These are phyloP conservation scores for Pisolithus albus DNA, from an alignment of 768 basidiomycete genomes.

Conservation along the genomic window DNA sequence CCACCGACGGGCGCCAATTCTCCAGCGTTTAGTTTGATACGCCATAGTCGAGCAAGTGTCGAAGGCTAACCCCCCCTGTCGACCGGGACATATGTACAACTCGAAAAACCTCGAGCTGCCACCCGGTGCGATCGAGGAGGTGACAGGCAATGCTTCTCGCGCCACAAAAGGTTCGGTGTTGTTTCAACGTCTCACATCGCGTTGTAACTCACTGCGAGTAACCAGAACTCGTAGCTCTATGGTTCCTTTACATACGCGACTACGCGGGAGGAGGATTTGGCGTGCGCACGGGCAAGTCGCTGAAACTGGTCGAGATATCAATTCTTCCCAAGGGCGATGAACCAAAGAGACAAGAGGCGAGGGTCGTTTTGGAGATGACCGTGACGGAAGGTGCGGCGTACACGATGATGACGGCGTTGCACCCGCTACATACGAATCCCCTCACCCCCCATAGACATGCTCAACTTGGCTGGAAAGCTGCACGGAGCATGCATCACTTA, in stretches of 20 bases:
- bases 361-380: constrained; percentile 35
- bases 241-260: constrained; percentile 34
- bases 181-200: constrained; percentile 1
- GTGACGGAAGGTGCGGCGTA: constrained; percentile 38
- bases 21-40: too few species aligned
- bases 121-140: background rate
- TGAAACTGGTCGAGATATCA: constrained; percentile 34
- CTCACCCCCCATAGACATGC: constrained; percentile 34
- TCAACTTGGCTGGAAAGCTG: constrained; percentile 31
- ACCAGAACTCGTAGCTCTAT: constrained; percentile 32
- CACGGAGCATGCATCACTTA: constrained; percentile 37
- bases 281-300: background rate
- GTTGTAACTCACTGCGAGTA: constrained; percentile 3
- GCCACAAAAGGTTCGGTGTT: constrained; percentile 14
- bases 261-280: constrained; percentile 13
- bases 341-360: constrained; percentile 29
- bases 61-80: too few species aligned
- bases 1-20: too few species aligned
- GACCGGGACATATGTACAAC: background rate
- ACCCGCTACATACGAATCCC: background rate
- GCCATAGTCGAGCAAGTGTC: too few species aligned
- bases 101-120: background rate
- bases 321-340: constrained; percentile 33
- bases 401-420: background rate
- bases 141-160: constrained; percentile 17